These are phyloP conservation scores for Withania somnifera DNA, from an alignment of 305 asterid genomes.

Conservation along the genomic window DNA sequence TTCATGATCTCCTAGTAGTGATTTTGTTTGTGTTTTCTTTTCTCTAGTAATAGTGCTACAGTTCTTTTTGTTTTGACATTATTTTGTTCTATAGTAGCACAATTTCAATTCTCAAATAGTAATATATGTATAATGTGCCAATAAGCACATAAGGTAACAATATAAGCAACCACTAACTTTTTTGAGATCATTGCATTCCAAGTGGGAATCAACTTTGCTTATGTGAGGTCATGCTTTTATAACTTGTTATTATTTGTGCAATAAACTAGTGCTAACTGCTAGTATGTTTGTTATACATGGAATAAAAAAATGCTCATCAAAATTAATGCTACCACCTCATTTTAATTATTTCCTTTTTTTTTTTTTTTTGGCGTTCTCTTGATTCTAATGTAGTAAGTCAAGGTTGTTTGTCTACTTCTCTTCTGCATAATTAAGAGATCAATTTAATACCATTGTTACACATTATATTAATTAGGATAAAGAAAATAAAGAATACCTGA, in stretches of 20 bases:
- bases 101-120: background rate
- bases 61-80: background rate
- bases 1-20: background rate
- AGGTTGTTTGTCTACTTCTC: background rate
- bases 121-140: background rate
- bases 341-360: no score
- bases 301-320: no score
- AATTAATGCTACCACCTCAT: background rate
- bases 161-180: slow-evolving; percentile 3
- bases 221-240: background rate
- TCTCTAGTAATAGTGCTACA: background rate
- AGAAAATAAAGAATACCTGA: slow-evolving; percentile 39
- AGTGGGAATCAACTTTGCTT: background rate
- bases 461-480: background rate
- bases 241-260: background rate
- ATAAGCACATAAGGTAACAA: background rate
- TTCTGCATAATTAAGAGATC: background rate
- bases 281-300: no score
- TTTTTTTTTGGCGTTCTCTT: background rate
- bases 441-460: background rate
- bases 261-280: background rate
- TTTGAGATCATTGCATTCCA: background rate
- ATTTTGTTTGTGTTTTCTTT: background rate
- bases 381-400: background rate
- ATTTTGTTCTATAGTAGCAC: background rate